Evolutionary conservation across 2,329 filamentous ascomycete species (phyloP).

Genomic region (Arthrobotrys megalospora): DNA sequence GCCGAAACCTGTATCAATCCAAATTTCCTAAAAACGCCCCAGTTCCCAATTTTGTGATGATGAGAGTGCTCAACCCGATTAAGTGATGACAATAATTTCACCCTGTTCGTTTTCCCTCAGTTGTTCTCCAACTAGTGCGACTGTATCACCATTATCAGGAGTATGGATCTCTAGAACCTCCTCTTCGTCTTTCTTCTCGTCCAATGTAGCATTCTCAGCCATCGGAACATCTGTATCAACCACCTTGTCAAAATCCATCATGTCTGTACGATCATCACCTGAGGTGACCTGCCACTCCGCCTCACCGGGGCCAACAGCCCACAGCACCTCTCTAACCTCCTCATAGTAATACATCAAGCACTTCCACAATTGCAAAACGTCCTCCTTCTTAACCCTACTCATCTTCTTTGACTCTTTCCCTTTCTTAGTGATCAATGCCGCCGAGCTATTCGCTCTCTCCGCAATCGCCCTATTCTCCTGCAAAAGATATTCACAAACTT

Average conservation of each 20-base stretch:
- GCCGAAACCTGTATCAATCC: constrained; percentile 1
- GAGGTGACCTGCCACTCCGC: no score
- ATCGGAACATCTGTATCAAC: not conserved
- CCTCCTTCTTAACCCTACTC: constrained; percentile 63
- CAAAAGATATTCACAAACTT: constrained; percentile 62
- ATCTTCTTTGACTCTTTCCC: constrained; percentile 36
- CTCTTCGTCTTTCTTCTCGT: not conserved
- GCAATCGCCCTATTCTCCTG: constrained; percentile 62
- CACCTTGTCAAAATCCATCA: not conserved
- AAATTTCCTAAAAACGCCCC: not conserved
- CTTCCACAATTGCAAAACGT: constrained; percentile 64
- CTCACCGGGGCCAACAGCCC: constrained; percentile 9
- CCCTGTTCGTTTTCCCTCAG: not conserved
- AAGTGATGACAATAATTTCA: constrained; percentile 5
- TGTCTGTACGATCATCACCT: not conserved
- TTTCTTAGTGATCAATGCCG: constrained; percentile 42
- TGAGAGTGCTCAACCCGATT: not conserved
- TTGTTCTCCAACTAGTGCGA: not conserved
- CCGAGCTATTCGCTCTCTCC: constrained; percentile 43
- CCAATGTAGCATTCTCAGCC: not conserved
- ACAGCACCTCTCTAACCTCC: constrained; percentile 37
- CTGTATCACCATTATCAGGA: not conserved
- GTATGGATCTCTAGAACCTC: not conserved
- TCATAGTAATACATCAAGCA: constrained; percentile 63
- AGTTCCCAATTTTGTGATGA: not conserved